Conservation (phyloP, 352 stramenopile species). For the Phytopythium aichiense region DNA sequence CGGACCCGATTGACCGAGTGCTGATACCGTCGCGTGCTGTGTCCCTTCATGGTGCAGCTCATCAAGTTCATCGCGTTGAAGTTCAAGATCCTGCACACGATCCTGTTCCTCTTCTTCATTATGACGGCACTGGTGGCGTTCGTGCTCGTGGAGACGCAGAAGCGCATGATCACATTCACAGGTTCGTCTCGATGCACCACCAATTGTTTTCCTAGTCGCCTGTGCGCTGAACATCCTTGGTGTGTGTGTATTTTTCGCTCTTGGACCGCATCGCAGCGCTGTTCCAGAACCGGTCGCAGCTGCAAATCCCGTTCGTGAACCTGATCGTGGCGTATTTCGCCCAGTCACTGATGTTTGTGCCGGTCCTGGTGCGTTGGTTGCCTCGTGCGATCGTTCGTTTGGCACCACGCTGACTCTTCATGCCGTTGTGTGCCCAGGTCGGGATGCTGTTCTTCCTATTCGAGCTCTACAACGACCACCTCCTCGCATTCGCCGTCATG, state of each 20-base stretch:
- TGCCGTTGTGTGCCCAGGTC: conserved; percentile 32
- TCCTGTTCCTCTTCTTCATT: conserved; percentile 93
- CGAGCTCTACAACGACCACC: conserved; percentile 92
- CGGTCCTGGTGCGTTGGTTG: conserved; percentile 74
- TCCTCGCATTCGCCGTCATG: conserved; percentile 89
- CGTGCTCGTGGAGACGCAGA: conserved; percentile 91
- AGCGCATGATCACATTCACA: conserved; percentile 92
- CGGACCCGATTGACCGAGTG: neutral
- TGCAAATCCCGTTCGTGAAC: conserved; percentile 63
- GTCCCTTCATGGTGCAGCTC: conserved; percentile 11
- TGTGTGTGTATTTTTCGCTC: neutral
- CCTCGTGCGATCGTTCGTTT: neutral
- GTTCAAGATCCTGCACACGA: conserved; percentile 86
- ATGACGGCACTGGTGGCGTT: conserved; percentile 92
- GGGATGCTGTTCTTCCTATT: conserved; percentile 96
- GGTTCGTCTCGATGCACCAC: conserved; percentile 13
- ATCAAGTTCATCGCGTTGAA: conserved; percentile 66
- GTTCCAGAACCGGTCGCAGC: conserved; percentile 77
- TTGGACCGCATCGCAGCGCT: conserved; percentile 30
- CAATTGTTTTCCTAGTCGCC: neutral
- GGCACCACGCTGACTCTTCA: neutral
- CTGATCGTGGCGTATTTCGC: conserved; percentile 88
- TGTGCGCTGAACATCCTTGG: neutral
- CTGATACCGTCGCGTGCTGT: neutral
- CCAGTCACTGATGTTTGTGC: conserved; percentile 92